Conservation (phyloP, 441 rosid genomes). For the Flueggea neowawraea region DNA sequence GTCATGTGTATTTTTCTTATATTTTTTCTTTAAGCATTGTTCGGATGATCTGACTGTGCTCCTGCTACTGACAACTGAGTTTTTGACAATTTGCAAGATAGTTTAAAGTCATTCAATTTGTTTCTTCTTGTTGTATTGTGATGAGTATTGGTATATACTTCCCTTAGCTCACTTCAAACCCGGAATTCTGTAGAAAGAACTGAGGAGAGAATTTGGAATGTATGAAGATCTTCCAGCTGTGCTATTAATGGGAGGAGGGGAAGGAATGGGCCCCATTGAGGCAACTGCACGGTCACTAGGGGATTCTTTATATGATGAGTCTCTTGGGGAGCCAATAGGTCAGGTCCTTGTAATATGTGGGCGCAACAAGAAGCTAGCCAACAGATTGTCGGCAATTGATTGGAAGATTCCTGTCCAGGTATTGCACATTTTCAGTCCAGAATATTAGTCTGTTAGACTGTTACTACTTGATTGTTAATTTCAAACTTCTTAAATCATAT, state of each 20-base stretch:
- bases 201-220: conserved; percentile 85
- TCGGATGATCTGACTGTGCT: too few species aligned
- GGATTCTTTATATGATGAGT: conserved; percentile 72
- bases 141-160: background rate
- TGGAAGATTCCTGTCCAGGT: conserved; percentile 98
- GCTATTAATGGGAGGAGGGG: conserved; percentile 98
- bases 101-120: background rate
- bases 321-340: conserved; percentile 74
- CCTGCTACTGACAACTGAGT: too few species aligned
- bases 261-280: conserved; percentile 99
- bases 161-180: conserved; percentile 1
- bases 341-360: conserved; percentile 94
- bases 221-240: conserved; percentile 94
- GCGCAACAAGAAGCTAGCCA: conserved; percentile 74
- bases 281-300: conserved; percentile 87
- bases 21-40: too few species aligned
- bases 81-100: too few species aligned
- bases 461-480: too few species aligned
- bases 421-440: conserved; percentile 1
- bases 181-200: conserved; percentile 44
- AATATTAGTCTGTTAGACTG: too few species aligned
- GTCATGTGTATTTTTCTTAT: too few species aligned
- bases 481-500: too few species aligned
- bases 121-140: background rate
- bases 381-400: conserved; percentile 56